These are phyloP conservation scores for Passalora sequoiae DNA, from an alignment of 2,329 filamentous ascomycete species.

Conservation along the genomic window DNA sequence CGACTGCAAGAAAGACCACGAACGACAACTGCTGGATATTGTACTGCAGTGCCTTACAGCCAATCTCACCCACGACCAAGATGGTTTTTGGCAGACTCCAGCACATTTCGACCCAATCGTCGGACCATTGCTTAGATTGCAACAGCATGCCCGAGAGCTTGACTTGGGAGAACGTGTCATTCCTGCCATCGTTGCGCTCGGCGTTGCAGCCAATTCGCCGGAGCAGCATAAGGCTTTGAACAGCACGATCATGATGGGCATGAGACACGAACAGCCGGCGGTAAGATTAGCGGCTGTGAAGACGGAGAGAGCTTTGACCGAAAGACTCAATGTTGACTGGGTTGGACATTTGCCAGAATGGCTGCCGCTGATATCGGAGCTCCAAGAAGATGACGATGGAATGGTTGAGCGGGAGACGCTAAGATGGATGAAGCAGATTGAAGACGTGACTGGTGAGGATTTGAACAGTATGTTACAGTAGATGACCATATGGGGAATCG, in stretches of 20 bases:
- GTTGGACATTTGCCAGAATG: slow-evolving; percentile 86
- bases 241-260: slow-evolving; percentile 65
- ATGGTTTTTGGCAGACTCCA: slow-evolving; percentile 91
- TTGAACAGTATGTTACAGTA: slow-evolving; percentile 74
- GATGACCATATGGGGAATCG: no score
- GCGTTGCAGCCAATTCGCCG: slow-evolving; percentile 72
- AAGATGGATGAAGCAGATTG: slow-evolving; percentile 85
- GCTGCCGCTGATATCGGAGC: slow-evolving; percentile 89
- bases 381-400: slow-evolving; percentile 96
- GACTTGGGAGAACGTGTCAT: slow-evolving; percentile 50
- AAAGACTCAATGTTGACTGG: slow-evolving; percentile 87
- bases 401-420: slow-evolving; percentile 83
- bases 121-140: slow-evolving; percentile 62
- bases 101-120: slow-evolving; percentile 74
- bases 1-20: slow-evolving; percentile 41
- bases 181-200: slow-evolving; percentile 73
- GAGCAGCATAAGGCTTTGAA: slow-evolving; percentile 92
- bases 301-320: slow-evolving; percentile 65
- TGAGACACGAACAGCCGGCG: slow-evolving; percentile 65
- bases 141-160: slow-evolving; percentile 43
- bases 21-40: slow-evolving; percentile 61
- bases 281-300: slow-evolving; percentile 77
- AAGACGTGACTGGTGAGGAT: slow-evolving; percentile 82
- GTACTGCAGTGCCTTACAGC: slow-evolving; percentile 67
- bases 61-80: slow-evolving; percentile 83